Percentiles rank a stretch among this genome's conserved stretches.
Conservation (phyloP, 768 basidiomycete species). For the Holtermanniella nyarrowii region DNA sequence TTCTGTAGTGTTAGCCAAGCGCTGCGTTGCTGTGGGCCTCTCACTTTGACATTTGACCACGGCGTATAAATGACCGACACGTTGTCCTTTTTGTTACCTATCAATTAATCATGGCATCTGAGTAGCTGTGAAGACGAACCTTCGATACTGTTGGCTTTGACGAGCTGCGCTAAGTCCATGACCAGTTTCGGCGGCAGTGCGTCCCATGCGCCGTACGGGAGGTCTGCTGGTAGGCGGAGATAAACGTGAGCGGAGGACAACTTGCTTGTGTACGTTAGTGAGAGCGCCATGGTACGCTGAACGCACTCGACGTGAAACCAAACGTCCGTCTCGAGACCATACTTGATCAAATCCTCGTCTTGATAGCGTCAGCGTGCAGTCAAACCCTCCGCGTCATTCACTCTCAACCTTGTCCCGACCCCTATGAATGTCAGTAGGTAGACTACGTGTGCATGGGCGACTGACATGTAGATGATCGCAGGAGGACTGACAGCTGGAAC, state of each 20-base stretch:
- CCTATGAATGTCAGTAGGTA: conserved; percentile 16
- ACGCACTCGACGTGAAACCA: conserved; percentile 77
- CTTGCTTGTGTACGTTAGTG: conserved; percentile 17
- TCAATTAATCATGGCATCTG: not conserved
- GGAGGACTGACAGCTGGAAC: conserved; percentile 53
- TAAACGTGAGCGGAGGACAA: conserved; percentile 95
- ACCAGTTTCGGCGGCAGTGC: conserved; percentile 68
- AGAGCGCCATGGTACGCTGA: not conserved
- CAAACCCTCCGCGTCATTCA: conserved; percentile 45
- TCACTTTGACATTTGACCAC: conserved; percentile 78
- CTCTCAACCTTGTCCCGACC: conserved; percentile 92
- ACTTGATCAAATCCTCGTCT: conserved; percentile 90
- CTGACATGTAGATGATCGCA: conserved; percentile 71
- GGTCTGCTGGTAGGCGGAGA: conserved; percentile 70
- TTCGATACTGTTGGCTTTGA: conserved; percentile 96
- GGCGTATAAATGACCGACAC: conserved; percentile 87
- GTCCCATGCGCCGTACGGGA: conserved; percentile 60
- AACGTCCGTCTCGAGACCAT: conserved; percentile 47
- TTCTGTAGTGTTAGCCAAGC: conserved; percentile 50
- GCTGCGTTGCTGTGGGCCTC: not conserved
- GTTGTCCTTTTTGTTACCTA: conserved; percentile 93
- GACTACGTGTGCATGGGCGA: not conserved
- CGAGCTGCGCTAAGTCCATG: conserved; percentile 81
- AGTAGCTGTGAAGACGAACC: conserved; percentile 45
- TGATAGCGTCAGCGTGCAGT: not conserved